Conservation (phyloP, 352 stramenopile species). For the Globisporangium irregulare region DNA sequence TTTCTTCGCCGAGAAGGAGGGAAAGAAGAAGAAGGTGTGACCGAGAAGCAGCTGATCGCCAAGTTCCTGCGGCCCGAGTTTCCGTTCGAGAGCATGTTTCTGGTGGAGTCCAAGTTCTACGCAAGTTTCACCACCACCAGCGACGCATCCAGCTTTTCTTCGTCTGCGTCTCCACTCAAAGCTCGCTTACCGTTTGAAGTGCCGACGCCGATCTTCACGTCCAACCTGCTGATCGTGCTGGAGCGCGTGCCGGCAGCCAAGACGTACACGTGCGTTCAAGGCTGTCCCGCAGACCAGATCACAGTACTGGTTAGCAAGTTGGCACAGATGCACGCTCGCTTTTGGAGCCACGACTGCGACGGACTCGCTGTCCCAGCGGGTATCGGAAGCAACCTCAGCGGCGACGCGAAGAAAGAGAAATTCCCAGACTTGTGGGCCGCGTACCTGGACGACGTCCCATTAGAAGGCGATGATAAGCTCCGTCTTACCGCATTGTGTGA, state of each 20-base stretch:
- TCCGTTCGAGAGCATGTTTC: conserved; percentile 80
- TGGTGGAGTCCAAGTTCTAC: conserved; percentile 79
- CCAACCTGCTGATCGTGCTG: conserved; percentile 67
- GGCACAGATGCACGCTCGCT: conserved; percentile 61
- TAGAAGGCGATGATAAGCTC: conserved; percentile 27
- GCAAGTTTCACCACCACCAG: conserved; percentile 28
- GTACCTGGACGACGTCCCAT: conserved; percentile 48
- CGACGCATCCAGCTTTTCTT: background rate
- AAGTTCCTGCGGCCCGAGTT: conserved; percentile 81
- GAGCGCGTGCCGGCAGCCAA: conserved; percentile 46
- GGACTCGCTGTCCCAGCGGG: conserved; percentile 47
- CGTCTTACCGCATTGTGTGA: conserved; percentile 43
- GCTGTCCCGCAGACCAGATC: conserved; percentile 54
- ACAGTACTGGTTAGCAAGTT: conserved; percentile 43
- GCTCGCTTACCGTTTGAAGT: conserved; percentile 52
- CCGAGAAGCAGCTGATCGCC: conserved; percentile 43
- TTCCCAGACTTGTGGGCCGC: conserved; percentile 57
- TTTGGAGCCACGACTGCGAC: conserved; percentile 45
- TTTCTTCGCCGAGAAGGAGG: conserved; percentile 21
- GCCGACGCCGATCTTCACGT: conserved; percentile 55
- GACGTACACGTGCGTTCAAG: conserved; percentile 60
- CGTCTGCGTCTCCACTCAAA: background rate
- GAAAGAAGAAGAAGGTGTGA: background rate
- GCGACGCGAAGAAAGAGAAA: conserved; percentile 53
- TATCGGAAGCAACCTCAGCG: conserved; percentile 66